Evolutionary conservation across 495 filamentous ascomycete genomes (phyloP).

Genomic region (Friedmanniomyces simplex): DNA sequence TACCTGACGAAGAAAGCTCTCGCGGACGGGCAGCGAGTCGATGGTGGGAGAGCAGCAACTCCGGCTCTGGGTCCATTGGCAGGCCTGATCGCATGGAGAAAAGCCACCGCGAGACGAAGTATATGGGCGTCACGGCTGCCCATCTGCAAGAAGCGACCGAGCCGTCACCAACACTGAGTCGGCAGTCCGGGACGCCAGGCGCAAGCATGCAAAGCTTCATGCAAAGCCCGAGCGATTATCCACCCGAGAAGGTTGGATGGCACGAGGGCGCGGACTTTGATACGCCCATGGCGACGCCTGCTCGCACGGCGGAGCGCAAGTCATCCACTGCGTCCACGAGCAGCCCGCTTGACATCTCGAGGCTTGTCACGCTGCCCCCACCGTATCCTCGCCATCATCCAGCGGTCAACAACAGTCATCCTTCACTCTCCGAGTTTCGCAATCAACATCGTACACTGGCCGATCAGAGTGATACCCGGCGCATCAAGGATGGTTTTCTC

Average conservation of each 20-base stretch:
- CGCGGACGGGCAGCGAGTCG: constrained; percentile 78
- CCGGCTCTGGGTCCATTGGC: constrained; percentile 41
- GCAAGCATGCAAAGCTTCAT: constrained; percentile 22
- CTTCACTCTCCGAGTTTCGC: constrained; percentile 68
- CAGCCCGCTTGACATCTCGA: constrained; percentile 69
- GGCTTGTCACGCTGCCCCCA: constrained; percentile 83
- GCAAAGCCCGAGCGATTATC: constrained; percentile 61
- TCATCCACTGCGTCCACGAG: constrained; percentile 31
- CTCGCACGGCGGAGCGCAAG: constrained; percentile 1
- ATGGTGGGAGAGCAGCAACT: constrained; percentile 80
- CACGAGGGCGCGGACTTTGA: constrained; percentile 46
- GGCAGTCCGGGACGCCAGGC: constrained; percentile 22
- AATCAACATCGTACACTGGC: constrained; percentile 63
- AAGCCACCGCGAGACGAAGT: constrained; percentile 83
- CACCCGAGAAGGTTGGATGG: constrained; percentile 73
- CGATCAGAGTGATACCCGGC: constrained; percentile 62
- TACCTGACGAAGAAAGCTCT: constrained; percentile 57
- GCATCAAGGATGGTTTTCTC: constrained; percentile 51
- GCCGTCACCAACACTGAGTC: constrained; percentile 10
- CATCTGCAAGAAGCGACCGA: constrained; percentile 50
- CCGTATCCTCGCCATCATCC: constrained; percentile 90
- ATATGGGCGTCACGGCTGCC: constrained; percentile 78
- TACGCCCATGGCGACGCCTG: constrained; percentile 34
- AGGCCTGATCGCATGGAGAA: constrained; percentile 50
- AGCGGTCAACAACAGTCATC: constrained; percentile 91